Conservation (phyloP, 192 early-diverging fungal species). For the Podila epigama region DNA sequence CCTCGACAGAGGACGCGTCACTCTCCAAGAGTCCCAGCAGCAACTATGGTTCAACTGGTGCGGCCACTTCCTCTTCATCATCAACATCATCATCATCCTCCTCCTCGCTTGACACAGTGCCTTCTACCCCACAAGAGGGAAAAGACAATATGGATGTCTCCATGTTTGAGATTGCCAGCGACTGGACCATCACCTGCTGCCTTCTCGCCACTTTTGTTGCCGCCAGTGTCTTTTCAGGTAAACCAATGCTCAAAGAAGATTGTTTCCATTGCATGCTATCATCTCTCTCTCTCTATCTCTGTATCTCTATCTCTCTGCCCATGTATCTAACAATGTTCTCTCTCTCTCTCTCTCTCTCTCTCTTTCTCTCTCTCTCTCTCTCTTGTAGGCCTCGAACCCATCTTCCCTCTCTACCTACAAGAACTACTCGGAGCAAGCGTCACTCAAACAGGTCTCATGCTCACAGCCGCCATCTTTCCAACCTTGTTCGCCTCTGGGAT, state of each 20-base stretch:
- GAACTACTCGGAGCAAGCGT: conserved; percentile 43
- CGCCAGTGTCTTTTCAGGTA: conserved; percentile 61
- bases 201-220: conserved; percentile 53
- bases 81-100: not conserved
- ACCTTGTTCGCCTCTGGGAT: conserved; percentile 65
- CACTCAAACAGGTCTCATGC: conserved; percentile 64
- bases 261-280: too few relatives aligned
- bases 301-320: too few relatives aligned
- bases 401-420: conserved; percentile 59
- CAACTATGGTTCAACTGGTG: not conserved
- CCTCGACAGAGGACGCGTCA: not conserved
- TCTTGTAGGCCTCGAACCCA: conserved; percentile 59
- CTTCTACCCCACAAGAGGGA: not conserved
- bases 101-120: too few relatives aligned
- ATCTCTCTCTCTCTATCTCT: too few relatives aligned
- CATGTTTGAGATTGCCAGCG: conserved; percentile 51
- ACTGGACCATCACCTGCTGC: conserved; percentile 57
- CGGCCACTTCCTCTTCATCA: not conserved
- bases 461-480: conserved; percentile 74
- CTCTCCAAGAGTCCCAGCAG: not conserved
- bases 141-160: conserved; percentile 21
- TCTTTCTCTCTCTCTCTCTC: not conserved
- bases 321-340: not conserved
- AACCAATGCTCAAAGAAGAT: too few relatives aligned
- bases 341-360: too few relatives aligned